phyloP scores from a whole-genome alignment of 129 eudicot species.

The Arctium lappa region DNA sequence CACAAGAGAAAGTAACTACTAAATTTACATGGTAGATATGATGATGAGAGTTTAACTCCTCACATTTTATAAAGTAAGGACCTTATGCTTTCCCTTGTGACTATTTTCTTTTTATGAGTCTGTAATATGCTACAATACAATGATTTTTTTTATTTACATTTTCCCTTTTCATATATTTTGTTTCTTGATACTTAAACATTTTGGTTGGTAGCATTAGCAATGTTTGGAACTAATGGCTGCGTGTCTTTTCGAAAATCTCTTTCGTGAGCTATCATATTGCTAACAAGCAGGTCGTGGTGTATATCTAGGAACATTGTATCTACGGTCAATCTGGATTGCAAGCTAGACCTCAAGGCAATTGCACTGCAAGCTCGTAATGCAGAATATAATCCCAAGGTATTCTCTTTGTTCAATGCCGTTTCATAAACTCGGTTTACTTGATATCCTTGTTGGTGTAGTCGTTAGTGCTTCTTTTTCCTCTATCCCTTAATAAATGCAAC shows the following conservation, averaged over 20 bases:
- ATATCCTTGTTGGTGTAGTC: background rate
- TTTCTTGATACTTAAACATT: background rate
- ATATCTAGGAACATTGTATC: conserved; percentile 49
- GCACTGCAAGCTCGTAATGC: conserved; percentile 55
- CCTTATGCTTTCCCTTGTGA: background rate
- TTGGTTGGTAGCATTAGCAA: background rate
- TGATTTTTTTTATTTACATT: background rate
- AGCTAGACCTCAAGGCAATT: conserved; percentile 50
- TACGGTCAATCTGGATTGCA: conserved; percentile 50
- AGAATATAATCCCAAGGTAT: conserved; percentile 42
- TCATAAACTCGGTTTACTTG: background rate
- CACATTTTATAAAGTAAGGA: too few species aligned
- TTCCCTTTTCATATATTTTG: background rate
- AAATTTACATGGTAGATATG: too few species aligned
- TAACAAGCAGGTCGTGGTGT: conserved; percentile 2
- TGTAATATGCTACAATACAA: background rate
- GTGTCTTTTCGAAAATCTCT: background rate
- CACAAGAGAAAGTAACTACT: too few species aligned
- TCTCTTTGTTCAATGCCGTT: background rate
- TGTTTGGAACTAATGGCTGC: background rate
- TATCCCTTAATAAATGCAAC: background rate
- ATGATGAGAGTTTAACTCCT: too few species aligned
- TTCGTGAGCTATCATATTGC: conserved; percentile 13
- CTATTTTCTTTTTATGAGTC: background rate
- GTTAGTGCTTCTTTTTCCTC: background rate